phyloP scores from a whole-genome alignment of 441 rosid genomes.

The Adansonia rubrostipa region DNA sequence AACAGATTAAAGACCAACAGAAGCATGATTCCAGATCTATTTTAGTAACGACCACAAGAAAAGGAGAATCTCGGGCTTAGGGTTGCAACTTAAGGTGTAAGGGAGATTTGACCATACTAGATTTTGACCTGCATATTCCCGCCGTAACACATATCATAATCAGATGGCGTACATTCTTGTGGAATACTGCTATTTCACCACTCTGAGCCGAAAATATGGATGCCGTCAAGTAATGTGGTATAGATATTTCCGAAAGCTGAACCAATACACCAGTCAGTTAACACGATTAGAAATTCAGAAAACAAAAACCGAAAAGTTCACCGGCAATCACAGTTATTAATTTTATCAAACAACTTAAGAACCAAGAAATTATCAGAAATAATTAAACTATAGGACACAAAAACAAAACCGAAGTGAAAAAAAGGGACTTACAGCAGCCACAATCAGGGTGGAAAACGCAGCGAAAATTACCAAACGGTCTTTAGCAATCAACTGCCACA shows the following conservation, averaged over 20 bases:
- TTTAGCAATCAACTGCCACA: slow-evolving; percentile 88
- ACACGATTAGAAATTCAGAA: neutral
- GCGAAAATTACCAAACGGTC: slow-evolving; percentile 88
- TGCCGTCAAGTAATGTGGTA: slow-evolving; percentile 94
- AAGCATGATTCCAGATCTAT: neutral
- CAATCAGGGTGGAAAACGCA: slow-evolving; percentile 75
- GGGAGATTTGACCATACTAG: slow-evolving; percentile 74
- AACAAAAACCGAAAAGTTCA: neutral
- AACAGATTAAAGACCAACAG: neutral
- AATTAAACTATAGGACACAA: neutral
- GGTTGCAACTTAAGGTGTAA: slow-evolving; percentile 30
- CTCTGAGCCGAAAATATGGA: slow-evolving; percentile 89
- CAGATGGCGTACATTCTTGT: slow-evolving; percentile 66
- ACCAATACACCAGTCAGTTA: slow-evolving; percentile 36
- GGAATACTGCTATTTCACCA: slow-evolving; percentile 71
- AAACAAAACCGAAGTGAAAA: neutral
- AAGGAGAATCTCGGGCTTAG: neutral
- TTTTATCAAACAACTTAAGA: neutral
- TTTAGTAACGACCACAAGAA: neutral
- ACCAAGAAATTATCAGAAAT: neutral
- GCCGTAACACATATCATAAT: slow-evolving; percentile 69
- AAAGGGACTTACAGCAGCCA: slow-evolving; percentile 67
- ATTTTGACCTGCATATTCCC: slow-evolving; percentile 94
- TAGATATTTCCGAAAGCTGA: slow-evolving; percentile 84
- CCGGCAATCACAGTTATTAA: neutral